phyloP scores from a whole-genome alignment of 2,329 filamentous ascomycete species.

The Huntiella savannae region DNA sequence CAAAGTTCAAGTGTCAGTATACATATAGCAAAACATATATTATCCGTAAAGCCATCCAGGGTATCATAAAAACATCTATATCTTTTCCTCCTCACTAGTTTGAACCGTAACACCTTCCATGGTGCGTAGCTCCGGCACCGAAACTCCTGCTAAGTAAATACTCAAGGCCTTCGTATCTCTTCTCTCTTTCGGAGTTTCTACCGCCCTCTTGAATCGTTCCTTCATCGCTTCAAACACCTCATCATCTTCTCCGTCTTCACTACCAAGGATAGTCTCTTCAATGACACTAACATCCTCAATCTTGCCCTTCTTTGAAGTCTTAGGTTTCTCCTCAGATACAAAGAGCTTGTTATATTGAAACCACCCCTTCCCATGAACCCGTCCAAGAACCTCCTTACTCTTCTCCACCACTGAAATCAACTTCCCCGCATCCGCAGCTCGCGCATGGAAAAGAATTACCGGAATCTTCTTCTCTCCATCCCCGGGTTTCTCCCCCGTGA shows the following conservation, averaged over 20 bases:
- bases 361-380: constrained; percentile 24
- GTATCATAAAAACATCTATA: neutral
- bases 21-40: too few species aligned
- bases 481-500: constrained; percentile 16
- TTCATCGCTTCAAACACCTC: constrained; percentile 36
- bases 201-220: constrained; percentile 35
- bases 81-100: constrained; percentile 18
- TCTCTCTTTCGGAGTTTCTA: constrained; percentile 26
- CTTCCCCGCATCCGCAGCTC: constrained; percentile 36
- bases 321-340: constrained; percentile 21
- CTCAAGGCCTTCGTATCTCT: constrained; percentile 35
- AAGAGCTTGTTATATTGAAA: constrained; percentile 40
- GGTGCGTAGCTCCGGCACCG: constrained; percentile 35
- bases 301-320: neutral
- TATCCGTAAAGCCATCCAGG: neutral
- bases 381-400: constrained; percentile 33
- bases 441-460: constrained; percentile 31
- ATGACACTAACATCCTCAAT: neutral
- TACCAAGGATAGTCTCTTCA: constrained; percentile 6
- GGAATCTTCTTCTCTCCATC: constrained; percentile 11
- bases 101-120: constrained; percentile 29
- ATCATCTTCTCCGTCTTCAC: constrained; percentile 13
- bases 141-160: constrained; percentile 35
- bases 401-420: constrained; percentile 51
- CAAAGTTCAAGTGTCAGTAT: neutral